Conservation (phyloP, 2,329 filamentous ascomycete genomes). For the Xylaria arbuscula region DNA sequence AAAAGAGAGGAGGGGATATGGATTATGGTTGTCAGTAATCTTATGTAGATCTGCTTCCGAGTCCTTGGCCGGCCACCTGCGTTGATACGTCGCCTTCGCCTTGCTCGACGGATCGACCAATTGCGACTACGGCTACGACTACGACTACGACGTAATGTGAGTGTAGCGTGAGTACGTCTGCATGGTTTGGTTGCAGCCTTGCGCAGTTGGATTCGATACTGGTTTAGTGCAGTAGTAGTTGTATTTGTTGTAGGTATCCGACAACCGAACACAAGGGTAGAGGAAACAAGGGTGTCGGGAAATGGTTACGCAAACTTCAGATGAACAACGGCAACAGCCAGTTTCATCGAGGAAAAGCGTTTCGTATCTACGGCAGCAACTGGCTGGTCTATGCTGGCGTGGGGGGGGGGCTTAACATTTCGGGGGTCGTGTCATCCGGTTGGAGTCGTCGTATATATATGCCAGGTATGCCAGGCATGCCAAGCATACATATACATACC, state of each 20-base stretch:
- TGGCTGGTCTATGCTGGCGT: constrained; percentile 1
- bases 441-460: constrained; percentile 8
- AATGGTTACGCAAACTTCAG: constrained; percentile 13
- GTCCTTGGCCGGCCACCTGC: neutral
- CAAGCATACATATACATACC: no score
- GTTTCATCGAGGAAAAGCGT: constrained; percentile 15
- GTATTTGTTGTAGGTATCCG: neutral
- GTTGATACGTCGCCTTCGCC: constrained; percentile 2
- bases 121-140: neutral
- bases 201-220: neutral
- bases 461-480: no score
- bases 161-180: neutral
- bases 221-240: neutral
- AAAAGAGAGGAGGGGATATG: neutral
- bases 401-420: neutral
- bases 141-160: neutral
- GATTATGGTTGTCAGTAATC: neutral
- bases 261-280: constrained; percentile 8
- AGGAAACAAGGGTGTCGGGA: neutral
- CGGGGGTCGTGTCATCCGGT: constrained; percentile 17
- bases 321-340: constrained; percentile 12
- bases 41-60: constrained; percentile 18
- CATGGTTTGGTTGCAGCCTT: constrained; percentile 21
- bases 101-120: neutral
- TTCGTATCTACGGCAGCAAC: constrained; percentile 16